Conservation (phyloP, 805 yeast species). For the Metschnikowia drakensbergensis region DNA sequence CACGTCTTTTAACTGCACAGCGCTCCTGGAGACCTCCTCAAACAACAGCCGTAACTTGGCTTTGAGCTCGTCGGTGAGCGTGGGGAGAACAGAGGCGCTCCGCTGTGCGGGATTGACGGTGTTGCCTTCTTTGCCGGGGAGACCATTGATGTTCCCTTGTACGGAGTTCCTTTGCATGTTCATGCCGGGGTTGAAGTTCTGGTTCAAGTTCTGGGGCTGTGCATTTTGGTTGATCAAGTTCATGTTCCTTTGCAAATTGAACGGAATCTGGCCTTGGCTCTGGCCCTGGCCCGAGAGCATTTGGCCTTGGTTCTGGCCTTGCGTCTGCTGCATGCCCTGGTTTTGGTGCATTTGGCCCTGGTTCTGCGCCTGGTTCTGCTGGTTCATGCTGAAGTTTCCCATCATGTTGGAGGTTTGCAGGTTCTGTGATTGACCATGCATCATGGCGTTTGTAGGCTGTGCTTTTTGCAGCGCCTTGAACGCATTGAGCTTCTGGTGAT, state of each 20-base stretch:
- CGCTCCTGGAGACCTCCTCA: constrained; percentile 65
- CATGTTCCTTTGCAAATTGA: constrained; percentile 4
- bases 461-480: constrained; percentile 28
- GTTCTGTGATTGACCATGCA: not conserved
- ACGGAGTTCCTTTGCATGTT: not conserved
- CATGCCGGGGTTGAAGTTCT: not conserved
- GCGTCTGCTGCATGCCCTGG: not conserved
- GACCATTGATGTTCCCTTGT: not conserved
- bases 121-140: not conserved
- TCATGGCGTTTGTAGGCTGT: constrained; percentile 12
- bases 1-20: constrained; percentile 63
- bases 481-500: constrained; percentile 34
- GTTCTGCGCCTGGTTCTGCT: not conserved
- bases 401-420: not conserved
- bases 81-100: constrained; percentile 25
- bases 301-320: not conserved
- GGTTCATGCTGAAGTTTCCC: constrained; percentile 4
- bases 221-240: constrained; percentile 5
- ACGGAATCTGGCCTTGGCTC: not conserved
- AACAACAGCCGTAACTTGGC: constrained; percentile 56
- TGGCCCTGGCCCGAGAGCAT: not conserved
- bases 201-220: not conserved
- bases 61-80: constrained; percentile 58
- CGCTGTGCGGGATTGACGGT: not conserved
- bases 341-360: not conserved